Conservation (phyloP, 2,329 filamentous ascomycete species). For the Meredithiella fracta region DNA sequence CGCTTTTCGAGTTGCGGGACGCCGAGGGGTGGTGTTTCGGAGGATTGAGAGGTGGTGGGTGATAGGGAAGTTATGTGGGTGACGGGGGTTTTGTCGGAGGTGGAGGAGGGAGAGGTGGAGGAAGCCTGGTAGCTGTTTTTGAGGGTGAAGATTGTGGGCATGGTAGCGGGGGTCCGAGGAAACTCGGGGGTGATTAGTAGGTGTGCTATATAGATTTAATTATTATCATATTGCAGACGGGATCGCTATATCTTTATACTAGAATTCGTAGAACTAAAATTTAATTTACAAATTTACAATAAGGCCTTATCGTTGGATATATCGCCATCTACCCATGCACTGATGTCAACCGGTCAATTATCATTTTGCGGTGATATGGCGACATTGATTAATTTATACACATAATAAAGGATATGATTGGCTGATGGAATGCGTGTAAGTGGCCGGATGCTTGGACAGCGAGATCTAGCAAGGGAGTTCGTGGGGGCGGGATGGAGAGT, state of each 20-base stretch:
- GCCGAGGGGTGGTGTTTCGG: constrained; percentile 18
- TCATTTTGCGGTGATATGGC: not conserved
- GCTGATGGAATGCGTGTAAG: too few species aligned
- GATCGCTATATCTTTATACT: not conserved
- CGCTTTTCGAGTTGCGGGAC: constrained; percentile 18
- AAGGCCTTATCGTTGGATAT: not conserved
- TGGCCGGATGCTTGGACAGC: too few species aligned
- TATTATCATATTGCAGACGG: too few species aligned
- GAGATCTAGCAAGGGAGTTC: too few species aligned
- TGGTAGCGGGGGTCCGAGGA: not conserved
- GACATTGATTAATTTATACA: not conserved
- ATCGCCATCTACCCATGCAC: not conserved
- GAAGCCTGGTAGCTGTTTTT: not conserved
- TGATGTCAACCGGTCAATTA: not conserved
- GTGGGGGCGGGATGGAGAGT: too few species aligned
- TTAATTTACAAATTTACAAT: not conserved
- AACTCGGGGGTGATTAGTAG: not conserved
- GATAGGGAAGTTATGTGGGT: constrained; percentile 1
- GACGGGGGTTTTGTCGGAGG: not conserved
- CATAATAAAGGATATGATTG: not conserved
- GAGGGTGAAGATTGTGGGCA: constrained; percentile 1
- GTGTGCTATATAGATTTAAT: too few species aligned
- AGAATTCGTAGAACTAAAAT: not conserved
- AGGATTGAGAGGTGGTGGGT: not conserved
- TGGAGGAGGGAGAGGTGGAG: not conserved